Evolutionary conservation across 345 rosid species (phyloP).

Genomic region (Kandelia obovata): DNA sequence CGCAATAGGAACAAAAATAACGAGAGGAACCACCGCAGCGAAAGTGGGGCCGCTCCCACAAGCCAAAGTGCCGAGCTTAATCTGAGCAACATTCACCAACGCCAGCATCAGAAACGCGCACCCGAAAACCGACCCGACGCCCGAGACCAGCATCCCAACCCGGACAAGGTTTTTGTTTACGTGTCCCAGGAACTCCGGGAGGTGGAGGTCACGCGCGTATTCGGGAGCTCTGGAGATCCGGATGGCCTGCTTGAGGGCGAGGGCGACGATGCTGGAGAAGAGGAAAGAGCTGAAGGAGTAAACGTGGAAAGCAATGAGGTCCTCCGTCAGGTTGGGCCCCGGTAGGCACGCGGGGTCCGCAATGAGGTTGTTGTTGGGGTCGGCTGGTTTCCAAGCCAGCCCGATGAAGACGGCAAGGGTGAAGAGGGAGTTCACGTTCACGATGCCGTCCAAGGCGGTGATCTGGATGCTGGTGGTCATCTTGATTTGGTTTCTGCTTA

Average conservation of each 20-base stretch:
- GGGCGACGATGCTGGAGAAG: conserved; percentile 76
- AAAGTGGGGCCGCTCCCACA: conserved; percentile 62
- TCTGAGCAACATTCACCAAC: conserved; percentile 66
- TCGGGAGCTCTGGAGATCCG: conserved; percentile 36
- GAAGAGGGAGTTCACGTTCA: conserved; percentile 88
- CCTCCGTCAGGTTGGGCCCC: conserved; percentile 37
- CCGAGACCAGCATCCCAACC: conserved; percentile 70
- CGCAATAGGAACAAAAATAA: conserved; percentile 59
- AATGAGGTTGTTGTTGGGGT: conserved; percentile 41
- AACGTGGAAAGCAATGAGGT: conserved; percentile 75
- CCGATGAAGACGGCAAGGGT: conserved; percentile 89
- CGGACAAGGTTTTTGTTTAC: conserved; percentile 56
- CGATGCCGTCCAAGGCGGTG: conserved; percentile 79
- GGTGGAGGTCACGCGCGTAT: conserved; percentile 2
- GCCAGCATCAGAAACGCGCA: conserved; percentile 72
- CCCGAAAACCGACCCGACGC: conserved; percentile 67
- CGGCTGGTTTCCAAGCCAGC: conserved; percentile 65
- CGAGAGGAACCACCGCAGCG: conserved; percentile 72
- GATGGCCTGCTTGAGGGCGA: conserved; percentile 80
- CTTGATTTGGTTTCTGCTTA: too few species aligned
- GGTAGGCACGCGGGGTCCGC: conserved; percentile 46
- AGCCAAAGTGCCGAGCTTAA: conserved; percentile 67
- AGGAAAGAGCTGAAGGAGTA: conserved; percentile 79
- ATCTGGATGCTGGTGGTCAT: conserved; percentile 81
- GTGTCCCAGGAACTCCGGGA: conserved; percentile 25